These are phyloP conservation scores for Vitellaria paradoxa DNA, from an alignment of 179 eudicot species.

Conservation along the genomic window DNA sequence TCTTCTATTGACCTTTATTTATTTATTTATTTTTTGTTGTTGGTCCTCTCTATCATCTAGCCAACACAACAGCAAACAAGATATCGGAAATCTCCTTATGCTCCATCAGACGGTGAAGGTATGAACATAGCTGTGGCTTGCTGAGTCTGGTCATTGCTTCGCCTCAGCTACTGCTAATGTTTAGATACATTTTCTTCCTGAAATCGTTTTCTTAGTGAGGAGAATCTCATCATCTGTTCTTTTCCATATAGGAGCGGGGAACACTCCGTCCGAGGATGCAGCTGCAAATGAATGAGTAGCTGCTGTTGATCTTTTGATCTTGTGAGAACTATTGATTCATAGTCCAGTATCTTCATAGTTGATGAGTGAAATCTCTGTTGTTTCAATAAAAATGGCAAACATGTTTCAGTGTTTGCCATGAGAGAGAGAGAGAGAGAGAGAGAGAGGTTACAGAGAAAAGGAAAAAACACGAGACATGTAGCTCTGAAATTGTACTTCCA, in stretches of 20 bases:
- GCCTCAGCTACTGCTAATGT: not conserved
- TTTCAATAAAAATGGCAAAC: not conserved
- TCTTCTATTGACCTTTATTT: no score
- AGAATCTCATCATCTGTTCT: not conserved
- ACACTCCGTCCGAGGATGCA: conserved; percentile 57
- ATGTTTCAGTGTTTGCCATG: not conserved
- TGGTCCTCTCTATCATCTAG: conserved; percentile 29
- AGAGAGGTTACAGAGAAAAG: not conserved
- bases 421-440: no score
- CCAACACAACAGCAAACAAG: conserved; percentile 98
- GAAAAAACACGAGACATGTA: not conserved
- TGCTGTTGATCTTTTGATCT: conserved; percentile 10
- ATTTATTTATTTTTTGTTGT: not conserved
- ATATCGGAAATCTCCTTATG: conserved; percentile 89
- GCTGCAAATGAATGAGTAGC: conserved; percentile 48
- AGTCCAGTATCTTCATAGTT: conserved; percentile 8
- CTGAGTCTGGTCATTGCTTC: not conserved
- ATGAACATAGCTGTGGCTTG: conserved; percentile 10
- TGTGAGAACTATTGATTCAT: conserved; percentile 21
- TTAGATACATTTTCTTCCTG: not conserved
- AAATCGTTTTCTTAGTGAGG: not conserved
- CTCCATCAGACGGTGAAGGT: conserved; percentile 94
- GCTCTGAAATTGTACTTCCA: conserved; percentile 8
- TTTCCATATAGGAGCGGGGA: conserved; percentile 42
- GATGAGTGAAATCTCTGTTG: conserved; percentile 6